Conservation (phyloP, 1,284 basidiomycete species). For the Leccinum pachyderme region DNA sequence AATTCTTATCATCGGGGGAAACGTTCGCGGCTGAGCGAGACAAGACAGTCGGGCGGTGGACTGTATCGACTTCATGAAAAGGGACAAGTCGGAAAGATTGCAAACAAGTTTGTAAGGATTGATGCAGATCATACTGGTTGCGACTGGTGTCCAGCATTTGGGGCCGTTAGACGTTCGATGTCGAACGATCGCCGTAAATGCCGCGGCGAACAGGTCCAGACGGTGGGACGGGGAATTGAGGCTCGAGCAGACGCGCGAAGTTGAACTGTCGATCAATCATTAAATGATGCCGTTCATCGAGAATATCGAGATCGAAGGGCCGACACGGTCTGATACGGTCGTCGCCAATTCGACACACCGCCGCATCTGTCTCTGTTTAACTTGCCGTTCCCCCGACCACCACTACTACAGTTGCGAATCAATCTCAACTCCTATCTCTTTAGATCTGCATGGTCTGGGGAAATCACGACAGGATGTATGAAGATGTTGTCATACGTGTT, state of each 20-base stretch:
- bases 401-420: background rate
- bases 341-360: background rate
- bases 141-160: background rate
- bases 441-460: background rate
- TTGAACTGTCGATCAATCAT: slow-evolving; percentile 2
- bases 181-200: background rate
- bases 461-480: background rate
- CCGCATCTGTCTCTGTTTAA: background rate
- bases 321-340: slow-evolving; percentile 1
- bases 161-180: background rate
- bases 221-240: background rate
- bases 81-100: background rate
- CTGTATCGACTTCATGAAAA: background rate
- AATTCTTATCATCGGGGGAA: slow-evolving; percentile 1
- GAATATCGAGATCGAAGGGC: slow-evolving; percentile 2
- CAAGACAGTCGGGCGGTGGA: background rate
- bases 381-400: background rate
- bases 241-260: background rate
- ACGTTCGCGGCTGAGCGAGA: background rate
- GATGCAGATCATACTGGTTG: background rate
- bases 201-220: slow-evolving; percentile 2
- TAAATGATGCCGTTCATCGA: slow-evolving; percentile 7
- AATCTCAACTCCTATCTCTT: slow-evolving; percentile 2
- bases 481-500: slow-evolving; percentile 1
- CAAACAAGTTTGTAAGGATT: no score